Base-by-base conservation (phyloP, 208 protist species). In the Trypanosoma grayi region DNA sequence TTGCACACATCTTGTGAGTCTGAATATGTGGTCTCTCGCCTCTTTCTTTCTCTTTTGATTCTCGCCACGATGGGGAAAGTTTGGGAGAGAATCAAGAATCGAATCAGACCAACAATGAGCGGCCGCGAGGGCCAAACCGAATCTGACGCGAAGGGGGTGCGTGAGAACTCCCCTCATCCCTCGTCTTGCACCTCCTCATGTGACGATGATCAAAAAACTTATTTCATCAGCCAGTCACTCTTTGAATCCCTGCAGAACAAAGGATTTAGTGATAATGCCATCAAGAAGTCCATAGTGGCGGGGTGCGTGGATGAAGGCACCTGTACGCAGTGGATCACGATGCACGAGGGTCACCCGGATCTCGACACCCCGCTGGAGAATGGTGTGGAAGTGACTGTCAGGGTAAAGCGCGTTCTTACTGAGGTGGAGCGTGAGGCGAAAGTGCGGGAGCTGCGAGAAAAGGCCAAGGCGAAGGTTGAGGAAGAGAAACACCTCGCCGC, bases 241-340 rank as follows among this genome's bases (percentile, higher is more conserved):
- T 89, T 85, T 54, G 76, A 91, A 52, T 61, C 57, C 0, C 71
- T 94, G 13, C 10, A 67, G 5, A 50, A 40, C 0, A 76, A 73
- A 14, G 88, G 85, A 2, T 92, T 92, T 48, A 91, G 85, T 59
- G 88, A 92, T 16, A 92, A 90, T 54, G 88, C 88, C 10, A 85
- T 92, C 45, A 94, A 94, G 50, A 94, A 94, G 73, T 88, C 85
- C 2, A 88, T 94, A 41, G 85, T 85, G 4, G 60, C 85, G 5
- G 88, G 88, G 9, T 94, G 88, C 66, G 60, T 94, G 34, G 73
- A 94, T 55, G 83, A 87, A 52, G 37, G 53, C 14, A 91, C 85
- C 39, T 94, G 85, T 65, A 81, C 73, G 22, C 74, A 86, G 68
- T 94, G 88, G 85, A 83, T 94, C n/a, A 68, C 68, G 6, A 84